Evolutionary conservation across 2,329 filamentous ascomycete genomes (phyloP).

Genomic region (Cladophialophora carrionii): DNA sequence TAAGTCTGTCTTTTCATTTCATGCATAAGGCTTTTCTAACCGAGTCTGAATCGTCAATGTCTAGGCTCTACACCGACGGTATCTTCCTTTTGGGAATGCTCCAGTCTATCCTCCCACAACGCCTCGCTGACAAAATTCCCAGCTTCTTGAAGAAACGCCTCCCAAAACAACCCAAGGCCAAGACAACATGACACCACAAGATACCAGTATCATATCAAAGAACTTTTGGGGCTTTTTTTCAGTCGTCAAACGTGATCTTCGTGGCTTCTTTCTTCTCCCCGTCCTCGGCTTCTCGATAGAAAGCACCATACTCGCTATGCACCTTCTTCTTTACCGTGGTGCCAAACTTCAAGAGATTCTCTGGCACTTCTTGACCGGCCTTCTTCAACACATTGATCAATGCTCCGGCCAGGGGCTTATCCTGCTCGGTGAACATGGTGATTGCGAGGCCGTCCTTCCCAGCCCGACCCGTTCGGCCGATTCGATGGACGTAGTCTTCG

Average conservation of each 20-base stretch:
- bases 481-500: conserved; percentile 96
- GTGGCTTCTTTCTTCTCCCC: conserved; percentile 71
- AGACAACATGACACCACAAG: conserved; percentile 3
- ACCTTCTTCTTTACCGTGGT: conserved; percentile 99
- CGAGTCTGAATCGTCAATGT: background rate
- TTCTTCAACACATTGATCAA: conserved; percentile 92
- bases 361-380: conserved; percentile 88
- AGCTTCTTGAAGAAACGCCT: conserved; percentile 9
- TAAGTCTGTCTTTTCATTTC: background rate
- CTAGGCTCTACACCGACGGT: conserved; percentile 32
- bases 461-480: conserved; percentile 91
- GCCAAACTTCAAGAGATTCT: conserved; percentile 90
- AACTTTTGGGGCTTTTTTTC: conserved; percentile 29
- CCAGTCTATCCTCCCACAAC: conserved; percentile 31
- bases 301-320: conserved; percentile 91
- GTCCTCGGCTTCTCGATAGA: conserved; percentile 87
- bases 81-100: conserved; percentile 32
- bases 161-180: conserved; percentile 1
- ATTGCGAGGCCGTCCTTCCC: conserved; percentile 87
- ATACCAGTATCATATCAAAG: background rate
- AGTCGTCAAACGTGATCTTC: conserved; percentile 85
- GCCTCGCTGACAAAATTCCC: conserved; percentile 33
- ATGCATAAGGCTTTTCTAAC: conserved; percentile 1
- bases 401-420: conserved; percentile 88
- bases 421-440: conserved; percentile 91